Evolutionary conservation across 2,329 filamentous ascomycete species (phyloP).

Genomic region (Cladosporium sp.): DNA sequence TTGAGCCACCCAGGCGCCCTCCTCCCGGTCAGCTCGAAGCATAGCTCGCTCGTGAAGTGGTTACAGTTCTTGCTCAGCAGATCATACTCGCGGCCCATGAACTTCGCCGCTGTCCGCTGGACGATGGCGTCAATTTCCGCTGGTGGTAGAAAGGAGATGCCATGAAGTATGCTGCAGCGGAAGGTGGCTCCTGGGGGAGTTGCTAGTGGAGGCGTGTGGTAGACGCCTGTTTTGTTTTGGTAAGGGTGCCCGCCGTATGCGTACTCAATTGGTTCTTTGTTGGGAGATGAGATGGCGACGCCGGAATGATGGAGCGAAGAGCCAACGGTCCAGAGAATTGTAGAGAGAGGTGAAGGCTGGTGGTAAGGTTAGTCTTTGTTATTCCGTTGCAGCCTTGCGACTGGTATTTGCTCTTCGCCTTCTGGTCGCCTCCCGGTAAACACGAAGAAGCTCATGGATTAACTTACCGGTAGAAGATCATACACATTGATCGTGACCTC

Average conservation of each 20-base stretch:
- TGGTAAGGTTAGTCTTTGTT: constrained; percentile 14
- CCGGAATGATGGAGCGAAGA: constrained; percentile 78
- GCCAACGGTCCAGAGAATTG: constrained; percentile 74
- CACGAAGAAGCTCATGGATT: neutral
- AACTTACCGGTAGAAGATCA: constrained; percentile 37
- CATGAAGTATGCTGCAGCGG: constrained; percentile 72
- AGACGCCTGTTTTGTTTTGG: constrained; percentile 72
- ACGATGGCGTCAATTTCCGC: constrained; percentile 72
- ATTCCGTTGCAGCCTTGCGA: neutral
- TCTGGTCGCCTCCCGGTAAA: neutral
- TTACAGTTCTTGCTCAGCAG: constrained; percentile 84
- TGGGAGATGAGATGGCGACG: constrained; percentile 58
- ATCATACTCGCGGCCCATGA: constrained; percentile 76
- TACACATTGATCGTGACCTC: constrained; percentile 41
- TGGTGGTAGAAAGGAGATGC: constrained; percentile 69
- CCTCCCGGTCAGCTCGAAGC: constrained; percentile 69
- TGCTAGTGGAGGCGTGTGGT: constrained; percentile 70
- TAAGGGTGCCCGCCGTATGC: constrained; percentile 81
- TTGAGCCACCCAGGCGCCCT: constrained; percentile 76
- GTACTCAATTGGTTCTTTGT: constrained; percentile 60
- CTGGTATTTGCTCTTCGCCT: neutral
- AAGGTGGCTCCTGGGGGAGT: constrained; percentile 78
- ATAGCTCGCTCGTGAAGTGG: constrained; percentile 79
- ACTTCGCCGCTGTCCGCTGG: constrained; percentile 64
- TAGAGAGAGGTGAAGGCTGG: constrained; percentile 72